A percentile compares a stretch with the other conserved stretches of the same genome.
Evolutionary conservation across 2,329 filamentous ascomycete species (phyloP).

Genomic region (Huntiella abstrusa): DNA sequence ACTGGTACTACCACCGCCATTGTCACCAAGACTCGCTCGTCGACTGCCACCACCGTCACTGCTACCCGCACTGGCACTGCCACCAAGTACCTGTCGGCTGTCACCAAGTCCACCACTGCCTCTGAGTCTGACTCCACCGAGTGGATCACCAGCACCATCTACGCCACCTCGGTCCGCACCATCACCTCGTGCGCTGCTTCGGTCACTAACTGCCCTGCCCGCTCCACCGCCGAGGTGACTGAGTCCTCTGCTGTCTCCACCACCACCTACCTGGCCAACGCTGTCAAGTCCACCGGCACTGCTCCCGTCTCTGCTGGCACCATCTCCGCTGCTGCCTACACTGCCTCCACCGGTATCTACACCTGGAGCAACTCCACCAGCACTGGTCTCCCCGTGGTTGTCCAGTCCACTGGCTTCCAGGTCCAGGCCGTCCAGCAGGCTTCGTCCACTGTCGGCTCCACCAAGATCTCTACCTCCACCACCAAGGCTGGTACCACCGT

Average conservation of each 20-base stretch:
- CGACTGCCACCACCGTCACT: conserved; percentile 23
- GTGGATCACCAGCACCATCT: conserved; percentile 1
- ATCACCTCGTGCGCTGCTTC: conserved; percentile 8
- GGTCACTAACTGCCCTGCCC: conserved; percentile 6
- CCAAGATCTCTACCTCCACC: background rate
- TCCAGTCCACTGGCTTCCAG: too few species aligned
- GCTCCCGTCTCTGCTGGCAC: background rate
- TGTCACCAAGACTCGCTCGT: background rate
- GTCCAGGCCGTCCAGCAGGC: too few species aligned
- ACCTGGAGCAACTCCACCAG: background rate
- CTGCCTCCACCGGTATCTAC: background rate
- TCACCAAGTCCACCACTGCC: background rate
- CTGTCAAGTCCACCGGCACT: background rate
- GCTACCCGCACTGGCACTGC: background rate
- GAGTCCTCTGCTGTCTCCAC: conserved; percentile 22
- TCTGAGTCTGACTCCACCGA: background rate
- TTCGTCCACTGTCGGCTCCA: background rate
- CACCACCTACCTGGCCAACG: conserved; percentile 27
- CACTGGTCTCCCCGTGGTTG: too few species aligned
- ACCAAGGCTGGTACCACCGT: background rate
- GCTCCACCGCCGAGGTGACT: conserved; percentile 1
- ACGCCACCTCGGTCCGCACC: conserved; percentile 3
- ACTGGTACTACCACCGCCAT: conserved; percentile 5
- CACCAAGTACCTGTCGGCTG: background rate
- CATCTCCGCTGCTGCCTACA: background rate